Evolutionary conservation across 139 green algal species (phyloP), one percentile per base, ranked within the genome.

Genomic region (Limnomonas spitsbergensis): DNA sequence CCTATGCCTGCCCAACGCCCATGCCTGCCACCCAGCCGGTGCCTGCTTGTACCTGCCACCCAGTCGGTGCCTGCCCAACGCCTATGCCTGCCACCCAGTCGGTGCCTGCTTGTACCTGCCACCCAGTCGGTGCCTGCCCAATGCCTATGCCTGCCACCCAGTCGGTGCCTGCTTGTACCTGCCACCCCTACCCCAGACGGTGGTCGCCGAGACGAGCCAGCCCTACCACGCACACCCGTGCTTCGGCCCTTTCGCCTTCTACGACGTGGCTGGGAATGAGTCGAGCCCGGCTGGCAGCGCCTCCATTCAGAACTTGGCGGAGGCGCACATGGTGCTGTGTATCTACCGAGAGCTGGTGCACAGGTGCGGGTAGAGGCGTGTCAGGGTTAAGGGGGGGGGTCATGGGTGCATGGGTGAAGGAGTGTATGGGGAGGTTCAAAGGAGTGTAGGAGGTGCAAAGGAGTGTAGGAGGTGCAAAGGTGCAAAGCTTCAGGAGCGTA

Each of bases 241-340:
- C 40, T 94, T 97, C 75, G 93, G 93, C 0, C 93, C 93, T 4
- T 86, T 96, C 52, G 87, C 90, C 0, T 94, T 98, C 80, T 93
- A 89, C 73, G 90, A 98, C 81, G 84, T 97, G 35, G 38, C 83
- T n/a, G 82, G 81, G 69, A 80, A 85, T 42, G 83, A 88, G 80
- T 74, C 40, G 38, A 78, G 38, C 2, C 80, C 84, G 2, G n/a
- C 40, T 1, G 81, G 81, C 40, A 75, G 78, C 2, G 69, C 74
- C 0, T 84, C 78, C 34, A 86, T 88, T 31, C 72, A 82, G 69
- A 88, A 88, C 69, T 76, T 80, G 56, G 31, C 69, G 24, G 92
- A 97, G 87, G 91, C 86, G 14, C 81, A 92, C 75, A 83, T 94
- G 84, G 88, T 91, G 75, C 83, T 94, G 67, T 77, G 71, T n/a